Conservation (phyloP, 805 yeast genomes). For the Pichia eremophila region DNA sequence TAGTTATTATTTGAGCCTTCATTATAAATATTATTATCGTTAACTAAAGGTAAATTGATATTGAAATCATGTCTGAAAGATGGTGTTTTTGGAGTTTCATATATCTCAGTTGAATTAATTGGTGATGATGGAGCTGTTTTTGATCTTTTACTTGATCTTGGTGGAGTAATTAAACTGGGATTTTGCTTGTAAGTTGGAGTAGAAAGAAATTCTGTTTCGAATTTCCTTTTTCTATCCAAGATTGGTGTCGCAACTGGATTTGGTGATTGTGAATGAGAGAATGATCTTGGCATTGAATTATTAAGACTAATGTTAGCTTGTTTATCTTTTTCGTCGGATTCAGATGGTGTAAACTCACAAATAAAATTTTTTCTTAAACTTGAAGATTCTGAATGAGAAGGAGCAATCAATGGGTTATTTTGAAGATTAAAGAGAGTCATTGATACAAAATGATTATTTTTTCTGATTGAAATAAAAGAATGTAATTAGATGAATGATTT, state of each 20-base stretch:
- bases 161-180: constrained; percentile 8
- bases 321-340: background rate
- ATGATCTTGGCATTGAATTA: constrained; percentile 5
- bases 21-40: background rate
- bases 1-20: background rate
- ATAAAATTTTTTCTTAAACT: background rate
- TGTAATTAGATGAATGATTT: too few relatives aligned
- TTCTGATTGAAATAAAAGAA: too few relatives aligned
- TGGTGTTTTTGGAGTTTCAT: constrained; percentile 18
- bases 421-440: background rate
- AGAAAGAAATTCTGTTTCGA: background rate
- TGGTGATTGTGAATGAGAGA: background rate
- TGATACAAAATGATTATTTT: too few relatives aligned
- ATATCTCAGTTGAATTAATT: background rate
- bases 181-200: background rate
- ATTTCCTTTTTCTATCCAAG: constrained; percentile 2
- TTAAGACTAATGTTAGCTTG: background rate
- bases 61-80: constrained; percentile 2
- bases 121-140: constrained; percentile 10
- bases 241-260: background rate
- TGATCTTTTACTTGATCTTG: constrained; percentile 19
- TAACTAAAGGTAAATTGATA: background rate
- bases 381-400: background rate
- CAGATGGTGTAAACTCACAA: background rate
- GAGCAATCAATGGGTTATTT: background rate